Conservation (phyloP, 306 rosid species). For the Ormosia emarginata region DNA sequence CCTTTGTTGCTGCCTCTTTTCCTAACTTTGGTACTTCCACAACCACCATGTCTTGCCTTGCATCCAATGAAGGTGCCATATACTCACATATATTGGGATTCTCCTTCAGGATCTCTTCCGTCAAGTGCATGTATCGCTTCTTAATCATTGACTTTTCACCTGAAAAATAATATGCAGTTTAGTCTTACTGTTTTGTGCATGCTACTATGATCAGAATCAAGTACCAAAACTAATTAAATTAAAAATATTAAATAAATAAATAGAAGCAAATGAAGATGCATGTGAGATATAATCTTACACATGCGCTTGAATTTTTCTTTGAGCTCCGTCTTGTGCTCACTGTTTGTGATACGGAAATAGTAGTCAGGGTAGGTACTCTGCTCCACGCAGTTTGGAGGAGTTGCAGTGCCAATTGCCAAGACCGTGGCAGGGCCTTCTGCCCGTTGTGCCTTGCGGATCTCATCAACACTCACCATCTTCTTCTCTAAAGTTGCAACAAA, state of each 20-base stretch:
- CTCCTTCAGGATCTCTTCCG: slow-evolving; percentile 25
- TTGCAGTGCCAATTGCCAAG: slow-evolving; percentile 61
- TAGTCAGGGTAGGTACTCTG: slow-evolving; percentile 57
- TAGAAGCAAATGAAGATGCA: no score
- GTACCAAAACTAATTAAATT: not conserved
- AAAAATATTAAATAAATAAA: no score
- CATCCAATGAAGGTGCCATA: slow-evolving; percentile 39
- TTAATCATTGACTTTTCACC: slow-evolving; percentile 40
- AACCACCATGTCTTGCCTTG: slow-evolving; percentile 39
- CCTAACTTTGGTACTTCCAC: slow-evolving; percentile 31
- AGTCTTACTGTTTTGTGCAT: not conserved
- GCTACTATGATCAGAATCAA: not conserved
- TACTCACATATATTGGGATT: slow-evolving; percentile 24
- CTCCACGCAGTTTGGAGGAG: slow-evolving; percentile 50
- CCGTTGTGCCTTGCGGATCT: slow-evolving; percentile 55
- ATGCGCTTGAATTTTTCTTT: slow-evolving; percentile 25
- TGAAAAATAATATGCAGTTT: not conserved
- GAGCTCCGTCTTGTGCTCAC: slow-evolving; percentile 26
- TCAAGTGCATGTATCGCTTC: slow-evolving; percentile 35
- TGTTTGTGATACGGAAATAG: slow-evolving; percentile 43
- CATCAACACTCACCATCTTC: slow-evolving; percentile 28
- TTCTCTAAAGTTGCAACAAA: not conserved
- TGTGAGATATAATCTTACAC: slow-evolving; percentile 8
- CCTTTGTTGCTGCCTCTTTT: slow-evolving; percentile 38
- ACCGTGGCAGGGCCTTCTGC: slow-evolving; percentile 66